Percentiles rank a stretch among this genome's conserved stretches.
Conservation (phyloP, 2,329 filamentous ascomycete genomes). For the Dryadomyces sulphureus region DNA sequence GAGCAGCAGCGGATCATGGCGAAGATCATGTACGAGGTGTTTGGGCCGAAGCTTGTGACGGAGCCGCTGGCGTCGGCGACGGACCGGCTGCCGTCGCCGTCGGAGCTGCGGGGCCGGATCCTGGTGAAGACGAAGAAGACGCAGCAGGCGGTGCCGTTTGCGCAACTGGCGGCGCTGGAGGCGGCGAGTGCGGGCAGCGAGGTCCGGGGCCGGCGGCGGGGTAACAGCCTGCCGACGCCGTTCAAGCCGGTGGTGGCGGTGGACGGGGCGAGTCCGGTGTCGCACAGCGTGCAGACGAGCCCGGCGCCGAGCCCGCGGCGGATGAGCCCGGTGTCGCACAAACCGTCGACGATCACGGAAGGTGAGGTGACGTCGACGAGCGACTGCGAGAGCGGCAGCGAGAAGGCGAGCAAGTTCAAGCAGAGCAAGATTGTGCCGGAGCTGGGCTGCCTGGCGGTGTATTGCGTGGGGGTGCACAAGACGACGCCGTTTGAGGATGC, state of each 20-base stretch:
- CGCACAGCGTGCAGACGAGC: constrained; percentile 31
- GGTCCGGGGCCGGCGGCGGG: constrained; percentile 32
- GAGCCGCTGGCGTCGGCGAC: constrained; percentile 57
- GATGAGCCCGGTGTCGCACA: constrained; percentile 27
- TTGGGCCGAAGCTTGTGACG: constrained; percentile 64
- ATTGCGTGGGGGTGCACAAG: constrained; percentile 53
- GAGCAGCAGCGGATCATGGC: constrained; percentile 81
- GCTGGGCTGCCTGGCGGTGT: constrained; percentile 74
- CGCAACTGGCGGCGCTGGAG: constrained; percentile 8
- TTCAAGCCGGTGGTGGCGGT: constrained; percentile 51
- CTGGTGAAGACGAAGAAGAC: constrained; percentile 91
- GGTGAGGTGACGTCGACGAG: constrained; percentile 48
- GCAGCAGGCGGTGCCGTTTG: constrained; percentile 21
- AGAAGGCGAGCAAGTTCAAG: constrained; percentile 41
- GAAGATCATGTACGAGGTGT: constrained; percentile 71
- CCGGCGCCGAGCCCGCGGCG: constrained; percentile 31
- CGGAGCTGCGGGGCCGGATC: constrained; percentile 69
- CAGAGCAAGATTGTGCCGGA: constrained; percentile 76
- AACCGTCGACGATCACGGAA: constrained; percentile 38
- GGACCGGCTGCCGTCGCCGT: constrained; percentile 64
- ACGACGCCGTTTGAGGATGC: constrained; percentile 66
- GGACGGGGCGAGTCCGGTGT: constrained; percentile 12
- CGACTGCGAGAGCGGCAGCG: constrained; percentile 61
- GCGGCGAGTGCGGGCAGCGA: constrained; percentile 1
- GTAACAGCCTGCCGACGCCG: constrained; percentile 65